Percentiles rank a stretch among this genome's conserved stretches.
phyloP scores from a whole-genome alignment of 2,329 filamentous ascomycete species.

The Alternaria sp. region DNA sequence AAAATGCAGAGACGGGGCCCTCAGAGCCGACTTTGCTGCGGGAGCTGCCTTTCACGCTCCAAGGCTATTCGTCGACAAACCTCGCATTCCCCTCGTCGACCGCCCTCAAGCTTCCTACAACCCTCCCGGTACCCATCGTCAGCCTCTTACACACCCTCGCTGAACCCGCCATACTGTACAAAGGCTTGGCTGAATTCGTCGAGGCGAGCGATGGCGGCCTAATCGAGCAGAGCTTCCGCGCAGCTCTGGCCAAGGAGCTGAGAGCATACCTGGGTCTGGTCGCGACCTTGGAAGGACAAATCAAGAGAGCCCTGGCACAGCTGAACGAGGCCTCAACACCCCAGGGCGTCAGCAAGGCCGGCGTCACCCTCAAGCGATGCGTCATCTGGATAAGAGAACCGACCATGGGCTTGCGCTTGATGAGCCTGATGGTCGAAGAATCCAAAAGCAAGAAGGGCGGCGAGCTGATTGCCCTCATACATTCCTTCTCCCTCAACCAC shows the following conservation, averaged over 20 bases:
- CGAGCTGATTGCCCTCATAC: slow-evolving; percentile 90
- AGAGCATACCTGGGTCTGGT: slow-evolving; percentile 89
- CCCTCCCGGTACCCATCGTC: slow-evolving; percentile 81
- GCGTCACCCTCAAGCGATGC: slow-evolving; percentile 92
- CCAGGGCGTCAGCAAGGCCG: slow-evolving; percentile 78
- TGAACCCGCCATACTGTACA: slow-evolving; percentile 92
- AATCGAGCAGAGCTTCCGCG: slow-evolving; percentile 89
- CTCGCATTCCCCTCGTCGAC: slow-evolving; percentile 75
- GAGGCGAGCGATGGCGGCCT: slow-evolving; percentile 81
- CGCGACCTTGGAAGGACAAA: slow-evolving; percentile 90
- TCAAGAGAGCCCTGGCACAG: slow-evolving; percentile 77
- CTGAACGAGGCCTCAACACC: slow-evolving; percentile 72
- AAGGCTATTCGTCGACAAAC: slow-evolving; percentile 87
- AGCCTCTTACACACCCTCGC: slow-evolving; percentile 88
- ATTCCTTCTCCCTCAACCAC: slow-evolving; percentile 90
- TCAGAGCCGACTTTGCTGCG: slow-evolving; percentile 57
- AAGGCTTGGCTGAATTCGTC: slow-evolving; percentile 78
- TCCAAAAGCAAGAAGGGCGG: slow-evolving; percentile 84
- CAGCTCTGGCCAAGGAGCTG: slow-evolving; percentile 83
- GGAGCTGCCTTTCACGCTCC: slow-evolving; percentile 89
- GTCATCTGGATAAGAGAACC: slow-evolving; percentile 97
- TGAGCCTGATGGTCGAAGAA: slow-evolving; percentile 94
- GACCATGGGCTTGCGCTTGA: slow-evolving; percentile 90
- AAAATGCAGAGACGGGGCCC: slow-evolving; percentile 32
- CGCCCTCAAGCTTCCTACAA: slow-evolving; percentile 76